Conservation (phyloP, 331 rosid genomes). For the Phaseolus coccineus region DNA sequence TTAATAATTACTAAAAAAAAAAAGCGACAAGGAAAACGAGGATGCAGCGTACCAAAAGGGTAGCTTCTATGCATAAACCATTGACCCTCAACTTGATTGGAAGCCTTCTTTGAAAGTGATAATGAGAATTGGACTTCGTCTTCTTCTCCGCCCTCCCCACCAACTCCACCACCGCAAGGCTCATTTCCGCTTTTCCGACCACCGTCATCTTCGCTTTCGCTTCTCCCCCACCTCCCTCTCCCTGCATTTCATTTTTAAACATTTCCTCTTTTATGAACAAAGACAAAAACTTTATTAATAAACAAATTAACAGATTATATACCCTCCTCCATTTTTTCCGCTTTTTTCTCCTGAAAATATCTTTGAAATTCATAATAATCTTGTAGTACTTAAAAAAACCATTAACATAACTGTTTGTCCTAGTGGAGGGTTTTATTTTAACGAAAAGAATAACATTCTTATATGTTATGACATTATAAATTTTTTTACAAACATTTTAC, state of each 20-base stretch:
- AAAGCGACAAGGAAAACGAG: neutral
- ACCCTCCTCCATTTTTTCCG: too few species aligned
- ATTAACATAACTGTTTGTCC: too few species aligned
- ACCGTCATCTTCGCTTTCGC: constrained; percentile 42
- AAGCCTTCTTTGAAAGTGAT: constrained; percentile 53
- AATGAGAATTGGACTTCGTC: constrained; percentile 45
- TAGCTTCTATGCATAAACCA: constrained; percentile 57
- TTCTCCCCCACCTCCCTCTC: constrained; percentile 42
- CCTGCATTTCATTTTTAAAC: constrained; percentile 40
- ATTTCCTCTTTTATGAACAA: neutral
- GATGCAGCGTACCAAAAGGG: constrained; percentile 59
- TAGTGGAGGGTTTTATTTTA: too few species aligned
- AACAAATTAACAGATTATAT: neutral
- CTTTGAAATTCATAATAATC: too few species aligned
- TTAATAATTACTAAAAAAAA: neutral
- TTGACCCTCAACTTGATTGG: constrained; percentile 58
- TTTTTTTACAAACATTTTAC: too few species aligned
- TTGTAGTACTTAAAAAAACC: too few species aligned
- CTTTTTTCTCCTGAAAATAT: too few species aligned
- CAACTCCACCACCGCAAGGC: constrained; percentile 52
- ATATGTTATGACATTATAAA: too few species aligned
- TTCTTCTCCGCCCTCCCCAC: constrained; percentile 22
- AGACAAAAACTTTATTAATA: neutral
- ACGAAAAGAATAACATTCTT: too few species aligned
- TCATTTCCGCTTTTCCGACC: constrained; percentile 61